Evolutionary conservation across 805 yeast genomes (phyloP), one percentile per base, ranked within the genome.

Genomic region (Kodamaea laetipori): DNA sequence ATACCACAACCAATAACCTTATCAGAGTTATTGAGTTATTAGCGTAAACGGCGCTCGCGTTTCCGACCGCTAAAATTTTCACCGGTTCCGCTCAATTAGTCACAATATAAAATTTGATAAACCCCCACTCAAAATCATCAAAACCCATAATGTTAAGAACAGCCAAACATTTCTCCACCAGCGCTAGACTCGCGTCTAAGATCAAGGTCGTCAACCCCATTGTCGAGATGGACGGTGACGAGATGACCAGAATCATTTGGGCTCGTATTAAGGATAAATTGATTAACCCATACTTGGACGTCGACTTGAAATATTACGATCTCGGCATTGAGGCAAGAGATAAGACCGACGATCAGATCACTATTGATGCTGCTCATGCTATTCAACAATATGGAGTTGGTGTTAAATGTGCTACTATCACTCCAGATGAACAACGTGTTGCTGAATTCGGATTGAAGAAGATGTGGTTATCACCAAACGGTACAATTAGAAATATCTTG

Each of bases 381-480:
- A 90, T 89, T 55, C 71, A 82, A 65, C 79, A 90, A 67, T 84
- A 88, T 66, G 86, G 88, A 43, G 98, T 92, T 45, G 98, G 96
- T 23, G 88, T 92, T 56, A 92, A 92, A 73, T 92, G 98, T 73
- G 98, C 98, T 45, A 92, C 98, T 41, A 92, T 92, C 65, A 92
- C 98, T n/a, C 97, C 98, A 6, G 96, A 88, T 63, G 98, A 92
- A 73, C 94, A 88, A 37, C 82, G 98, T 59, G 97, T 92, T 41
- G 74, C 86, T 66, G 98, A 92, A 68, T 92, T 89, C 68, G 72
- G 78, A 44, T 77, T 92, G 66, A 90, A 92, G 73, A 86, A 90
- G 67, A 92, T 92, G 98, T 92, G 97, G 97, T 77, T 85, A 47
- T 88, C 96, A 11, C 98, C 98, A 51, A 92, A 92, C 69, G 98